Evolutionary conservation across 2,329 filamentous ascomycete species (phyloP).

Genomic region (Trichoderma pleuroti): DNA sequence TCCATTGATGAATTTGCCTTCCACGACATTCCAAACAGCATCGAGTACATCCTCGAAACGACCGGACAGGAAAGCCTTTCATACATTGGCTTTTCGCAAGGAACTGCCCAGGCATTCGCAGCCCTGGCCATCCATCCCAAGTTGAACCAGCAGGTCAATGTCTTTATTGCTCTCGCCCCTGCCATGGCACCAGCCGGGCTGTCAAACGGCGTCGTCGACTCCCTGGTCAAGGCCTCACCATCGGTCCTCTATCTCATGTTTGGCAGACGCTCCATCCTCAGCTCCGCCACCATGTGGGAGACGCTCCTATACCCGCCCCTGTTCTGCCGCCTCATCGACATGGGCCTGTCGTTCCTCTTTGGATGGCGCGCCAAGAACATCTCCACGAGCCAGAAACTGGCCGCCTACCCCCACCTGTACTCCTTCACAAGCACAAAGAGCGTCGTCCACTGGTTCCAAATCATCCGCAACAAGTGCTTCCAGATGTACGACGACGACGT

Average conservation of each 20-base stretch:
- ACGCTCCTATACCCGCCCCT: slow-evolving; percentile 91
- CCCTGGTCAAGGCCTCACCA: slow-evolving; percentile 88
- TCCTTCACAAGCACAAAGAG: slow-evolving; percentile 96
- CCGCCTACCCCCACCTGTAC: slow-evolving; percentile 92
- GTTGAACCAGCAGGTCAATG: slow-evolving; percentile 87
- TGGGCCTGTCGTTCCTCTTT: slow-evolving; percentile 77
- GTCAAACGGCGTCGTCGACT: slow-evolving; percentile 85
- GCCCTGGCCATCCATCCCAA: slow-evolving; percentile 87
- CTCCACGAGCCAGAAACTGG: slow-evolving; percentile 80
- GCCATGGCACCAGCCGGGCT: slow-evolving; percentile 94
- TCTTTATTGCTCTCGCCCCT: slow-evolving; percentile 92
- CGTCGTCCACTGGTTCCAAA: slow-evolving; percentile 99
- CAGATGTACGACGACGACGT: slow-evolving; percentile 99
- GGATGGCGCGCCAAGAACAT: slow-evolving; percentile 88
- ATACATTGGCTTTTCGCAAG: slow-evolving; percentile 96
- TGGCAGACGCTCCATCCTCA: slow-evolving; percentile 84
- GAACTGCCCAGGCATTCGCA: slow-evolving; percentile 94
- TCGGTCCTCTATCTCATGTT: slow-evolving; percentile 91
- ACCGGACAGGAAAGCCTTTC: slow-evolving; percentile 81
- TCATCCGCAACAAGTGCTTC: slow-evolving; percentile 92
- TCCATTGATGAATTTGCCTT: slow-evolving; percentile 98
- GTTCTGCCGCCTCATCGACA: slow-evolving; percentile 83
- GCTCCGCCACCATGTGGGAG: slow-evolving; percentile 96
- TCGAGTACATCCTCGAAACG: slow-evolving; percentile 82
- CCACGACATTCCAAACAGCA: slow-evolving; percentile 93